These are phyloP conservation scores for Paraleonurus japonicus DNA, from an alignment of 257 asterid species.

Conservation along the genomic window DNA sequence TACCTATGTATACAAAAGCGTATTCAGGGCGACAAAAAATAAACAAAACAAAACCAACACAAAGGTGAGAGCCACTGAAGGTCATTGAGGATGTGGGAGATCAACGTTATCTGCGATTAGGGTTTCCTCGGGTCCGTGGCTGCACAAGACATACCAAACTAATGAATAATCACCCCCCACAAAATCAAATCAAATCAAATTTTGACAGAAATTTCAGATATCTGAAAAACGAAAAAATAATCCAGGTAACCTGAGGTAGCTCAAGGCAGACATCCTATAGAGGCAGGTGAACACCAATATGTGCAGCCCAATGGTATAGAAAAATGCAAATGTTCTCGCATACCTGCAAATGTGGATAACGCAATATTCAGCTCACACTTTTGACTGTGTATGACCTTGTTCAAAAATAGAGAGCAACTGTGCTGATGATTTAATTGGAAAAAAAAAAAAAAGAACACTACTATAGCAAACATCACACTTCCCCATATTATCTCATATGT, in stretches of 20 bases:
- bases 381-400: neutral
- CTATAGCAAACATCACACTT: neutral
- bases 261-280: slow-evolving; percentile 93
- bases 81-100: slow-evolving; percentile 70
- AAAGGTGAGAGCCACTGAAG: neutral
- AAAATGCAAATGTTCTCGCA: slow-evolving; percentile 88
- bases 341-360: slow-evolving; percentile 49
- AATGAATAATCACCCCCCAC: slow-evolving; percentile 20
- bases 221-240: neutral
- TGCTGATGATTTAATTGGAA: too few relatives aligned
- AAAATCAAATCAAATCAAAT: neutral
- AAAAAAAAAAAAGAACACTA: neutral
- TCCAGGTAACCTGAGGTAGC: slow-evolving; percentile 70
- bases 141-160: slow-evolving; percentile 37
- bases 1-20: slow-evolving; percentile 2
- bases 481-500: neutral
- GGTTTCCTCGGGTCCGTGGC: slow-evolving; percentile 82
- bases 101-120: slow-evolving; percentile 48
- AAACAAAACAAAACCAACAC: neutral
- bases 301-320: slow-evolving; percentile 96
- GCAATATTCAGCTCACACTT: neutral
- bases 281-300: slow-evolving; percentile 92
- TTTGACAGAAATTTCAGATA: neutral
- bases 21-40: neutral
- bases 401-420: too few relatives aligned